Conservation (phyloP, 2,329 filamentous ascomycete genomes). For the Aspergillus luchuensis region DNA sequence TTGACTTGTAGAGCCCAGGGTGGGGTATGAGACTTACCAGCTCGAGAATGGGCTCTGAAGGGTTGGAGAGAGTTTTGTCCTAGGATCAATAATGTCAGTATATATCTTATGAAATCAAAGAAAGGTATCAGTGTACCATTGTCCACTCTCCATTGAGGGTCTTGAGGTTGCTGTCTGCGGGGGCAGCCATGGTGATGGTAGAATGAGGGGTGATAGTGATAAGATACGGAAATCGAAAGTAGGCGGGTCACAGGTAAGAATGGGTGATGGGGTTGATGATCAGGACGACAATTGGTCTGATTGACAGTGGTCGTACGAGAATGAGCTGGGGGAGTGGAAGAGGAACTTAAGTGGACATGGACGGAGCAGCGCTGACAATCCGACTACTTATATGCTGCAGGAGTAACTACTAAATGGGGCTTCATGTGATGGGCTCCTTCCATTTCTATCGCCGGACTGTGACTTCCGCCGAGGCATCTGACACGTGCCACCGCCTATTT, state of each 20-base stretch:
- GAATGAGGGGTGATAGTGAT: slow-evolving; percentile 9
- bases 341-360: not conserved
- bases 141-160: slow-evolving; percentile 70
- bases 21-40: slow-evolving; percentile 47
- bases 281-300: no score
- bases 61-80: slow-evolving; percentile 75
- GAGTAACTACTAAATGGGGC: not conserved
- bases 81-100: slow-evolving; percentile 38
- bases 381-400: not conserved
- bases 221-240: not conserved
- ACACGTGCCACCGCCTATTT: not conserved
- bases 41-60: slow-evolving; percentile 66
- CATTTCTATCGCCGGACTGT: not conserved
- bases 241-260: not conserved
- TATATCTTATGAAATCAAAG: not conserved
- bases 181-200: slow-evolving; percentile 67
- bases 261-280: not conserved
- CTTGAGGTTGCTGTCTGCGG: slow-evolving; percentile 64
- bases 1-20: slow-evolving; percentile 4
- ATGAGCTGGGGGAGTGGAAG: not conserved
- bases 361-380: not conserved
- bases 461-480: not conserved
- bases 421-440: not conserved
- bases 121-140: slow-evolving; percentile 58
- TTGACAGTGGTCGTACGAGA: not conserved